These are phyloP conservation scores for Chrysosporium queenslandicum DNA, from an alignment of 2,329 filamentous ascomycete species.

Conservation along the genomic window DNA sequence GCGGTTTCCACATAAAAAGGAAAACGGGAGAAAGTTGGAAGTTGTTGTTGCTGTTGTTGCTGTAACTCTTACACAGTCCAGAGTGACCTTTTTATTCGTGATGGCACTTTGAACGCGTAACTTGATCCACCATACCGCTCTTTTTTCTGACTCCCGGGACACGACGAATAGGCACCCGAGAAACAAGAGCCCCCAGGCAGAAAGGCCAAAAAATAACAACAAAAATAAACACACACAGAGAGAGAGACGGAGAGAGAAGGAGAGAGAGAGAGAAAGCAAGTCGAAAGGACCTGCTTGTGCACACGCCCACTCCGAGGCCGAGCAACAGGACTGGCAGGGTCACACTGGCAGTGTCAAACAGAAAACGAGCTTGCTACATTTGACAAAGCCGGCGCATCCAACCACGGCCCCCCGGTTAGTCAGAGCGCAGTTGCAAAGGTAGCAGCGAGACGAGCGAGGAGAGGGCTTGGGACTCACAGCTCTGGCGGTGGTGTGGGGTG, in stretches of 20 bases:
- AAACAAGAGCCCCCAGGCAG: neutral
- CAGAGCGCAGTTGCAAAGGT: neutral
- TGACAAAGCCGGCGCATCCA: neutral
- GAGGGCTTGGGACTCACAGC: neutral
- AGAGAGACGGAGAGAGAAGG: neutral
- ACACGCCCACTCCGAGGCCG: neutral
- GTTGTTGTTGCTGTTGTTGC: neutral
- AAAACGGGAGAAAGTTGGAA: neutral
- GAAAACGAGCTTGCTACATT: neutral
- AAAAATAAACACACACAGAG: neutral
- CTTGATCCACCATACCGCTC: constrained; percentile 10
- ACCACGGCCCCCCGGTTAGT: constrained; percentile 4
- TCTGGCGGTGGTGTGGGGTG: neutral
- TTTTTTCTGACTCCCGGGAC: too few relatives aligned
- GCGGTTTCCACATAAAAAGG: neutral
- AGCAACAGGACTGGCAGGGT: constrained; percentile 1
- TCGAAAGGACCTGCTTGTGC: too few relatives aligned
- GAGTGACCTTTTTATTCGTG: constrained; percentile 3
- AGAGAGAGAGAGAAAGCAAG: too few relatives aligned
- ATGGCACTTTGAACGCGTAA: constrained; percentile 4
- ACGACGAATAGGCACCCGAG: neutral
- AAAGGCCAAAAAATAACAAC: neutral
- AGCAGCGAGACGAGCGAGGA: neutral
- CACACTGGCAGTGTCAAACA: neutral
- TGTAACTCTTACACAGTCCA: constrained; percentile 3